Evolutionary conservation across 2,329 filamentous ascomycete species (phyloP).

Genomic region (Talaromyces sp.): DNA sequence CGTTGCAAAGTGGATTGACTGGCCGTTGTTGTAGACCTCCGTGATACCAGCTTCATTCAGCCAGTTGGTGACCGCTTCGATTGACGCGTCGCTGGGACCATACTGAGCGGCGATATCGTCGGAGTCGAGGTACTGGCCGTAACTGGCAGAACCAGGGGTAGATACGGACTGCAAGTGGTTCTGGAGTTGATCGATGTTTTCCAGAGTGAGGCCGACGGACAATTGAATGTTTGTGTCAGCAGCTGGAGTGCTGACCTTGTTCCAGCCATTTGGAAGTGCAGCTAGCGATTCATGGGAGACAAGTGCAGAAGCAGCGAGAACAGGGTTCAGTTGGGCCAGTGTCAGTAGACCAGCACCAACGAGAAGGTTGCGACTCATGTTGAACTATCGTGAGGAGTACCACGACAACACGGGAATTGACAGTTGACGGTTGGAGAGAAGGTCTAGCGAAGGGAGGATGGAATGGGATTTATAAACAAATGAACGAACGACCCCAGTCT

Average conservation of each 20-base stretch:
- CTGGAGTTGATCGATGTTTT: conserved; percentile 40
- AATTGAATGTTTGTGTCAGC: conserved; percentile 23
- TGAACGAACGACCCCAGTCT: not conserved
- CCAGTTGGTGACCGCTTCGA: conserved; percentile 42
- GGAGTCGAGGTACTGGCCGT: conserved; percentile 51
- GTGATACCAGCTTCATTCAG: conserved; percentile 43
- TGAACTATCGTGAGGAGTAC: not conserved
- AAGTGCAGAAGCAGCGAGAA: conserved; percentile 22
- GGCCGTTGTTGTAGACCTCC: conserved; percentile 40
- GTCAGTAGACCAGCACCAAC: conserved; percentile 26
- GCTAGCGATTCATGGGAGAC: conserved; percentile 25
- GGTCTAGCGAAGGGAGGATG: not conserved
- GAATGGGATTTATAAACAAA: conserved; percentile 2
- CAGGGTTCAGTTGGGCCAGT: conserved; percentile 26
- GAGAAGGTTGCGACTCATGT: conserved; percentile 18
- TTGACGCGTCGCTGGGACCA: conserved; percentile 36
- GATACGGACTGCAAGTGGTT: conserved; percentile 43
- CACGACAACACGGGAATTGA: not conserved
- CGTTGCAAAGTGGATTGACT: conserved; percentile 45
- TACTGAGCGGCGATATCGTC: conserved; percentile 47
- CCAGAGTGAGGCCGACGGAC: conserved; percentile 27
- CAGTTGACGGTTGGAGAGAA: not conserved
- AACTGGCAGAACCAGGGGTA: conserved; percentile 48
- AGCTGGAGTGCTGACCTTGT: conserved; percentile 22
- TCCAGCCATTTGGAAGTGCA: conserved; percentile 25